phyloP scores from a whole-genome alignment of 768 basidiomycete species.

The Lactarius evosmus region DNA sequence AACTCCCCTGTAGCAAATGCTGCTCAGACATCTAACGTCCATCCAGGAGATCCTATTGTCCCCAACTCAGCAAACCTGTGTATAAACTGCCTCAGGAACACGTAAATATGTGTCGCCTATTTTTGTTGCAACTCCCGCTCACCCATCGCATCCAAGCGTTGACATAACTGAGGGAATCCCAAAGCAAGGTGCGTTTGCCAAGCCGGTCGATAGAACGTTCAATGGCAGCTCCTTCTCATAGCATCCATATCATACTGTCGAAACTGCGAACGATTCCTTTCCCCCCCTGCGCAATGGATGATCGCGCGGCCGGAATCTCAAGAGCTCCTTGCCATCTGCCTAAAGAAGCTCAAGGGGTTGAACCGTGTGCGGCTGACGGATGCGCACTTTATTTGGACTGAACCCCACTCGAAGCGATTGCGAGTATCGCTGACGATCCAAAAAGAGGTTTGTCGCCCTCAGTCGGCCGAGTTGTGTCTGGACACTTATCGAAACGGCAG shows the following conservation, averaged over 20 bases:
- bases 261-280: conserved; percentile 94
- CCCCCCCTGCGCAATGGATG: conserved; percentile 86
- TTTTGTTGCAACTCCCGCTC: not conserved
- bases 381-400: conserved; percentile 99
- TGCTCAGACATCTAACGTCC: conserved; percentile 9
- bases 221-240: conserved; percentile 32
- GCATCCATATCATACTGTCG: conserved; percentile 90
- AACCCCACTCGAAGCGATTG: conserved; percentile 93
- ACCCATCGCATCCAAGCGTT: conserved; percentile 46
- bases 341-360: conserved; percentile 92
- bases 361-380: conserved; percentile 96
- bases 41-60: conserved; percentile 74
- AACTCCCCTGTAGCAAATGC: not conserved
- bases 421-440: conserved; percentile 95
- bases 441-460: conserved; percentile 71
- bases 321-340: conserved; percentile 89
- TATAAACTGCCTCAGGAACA: conserved; percentile 83
- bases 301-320: conserved; percentile 85
- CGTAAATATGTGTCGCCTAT: conserved; percentile 43
- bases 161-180: conserved; percentile 99
- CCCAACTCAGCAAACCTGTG: conserved; percentile 93
- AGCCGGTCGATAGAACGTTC: not conserved
- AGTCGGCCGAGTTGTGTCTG: not conserved
- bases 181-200: conserved; percentile 66
- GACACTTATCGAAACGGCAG: conserved; percentile 36